phyloP scores from a whole-genome alignment of 1,284 basidiomycete genomes.

The Rhodofomes roseus region DNA sequence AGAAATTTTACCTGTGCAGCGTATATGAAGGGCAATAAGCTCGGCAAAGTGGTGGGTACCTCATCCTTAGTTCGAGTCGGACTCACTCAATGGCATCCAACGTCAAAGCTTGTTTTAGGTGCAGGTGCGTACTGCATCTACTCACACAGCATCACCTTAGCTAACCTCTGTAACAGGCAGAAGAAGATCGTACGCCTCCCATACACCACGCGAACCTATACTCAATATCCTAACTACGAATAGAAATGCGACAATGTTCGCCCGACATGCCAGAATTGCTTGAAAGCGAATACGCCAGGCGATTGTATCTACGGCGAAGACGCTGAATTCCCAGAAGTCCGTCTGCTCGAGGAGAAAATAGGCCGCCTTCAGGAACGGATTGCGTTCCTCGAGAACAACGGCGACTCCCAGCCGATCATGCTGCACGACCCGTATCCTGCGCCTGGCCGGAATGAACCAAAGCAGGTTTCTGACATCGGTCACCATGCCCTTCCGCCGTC shows the following conservation, averaged over 20 bases:
- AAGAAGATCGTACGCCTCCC: background rate
- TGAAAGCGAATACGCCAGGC: conserved; percentile 18
- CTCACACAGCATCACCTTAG: background rate
- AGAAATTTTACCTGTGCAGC: too few relatives aligned
- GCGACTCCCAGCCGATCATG: background rate
- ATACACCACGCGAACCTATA: background rate
- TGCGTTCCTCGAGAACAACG: background rate
- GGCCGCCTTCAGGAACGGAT: background rate
- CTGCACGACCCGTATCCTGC: background rate
- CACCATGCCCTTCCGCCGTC: background rate
- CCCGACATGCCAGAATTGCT: conserved; percentile 26
- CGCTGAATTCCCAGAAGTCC: conserved; percentile 22
- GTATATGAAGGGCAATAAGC: too few relatives aligned
- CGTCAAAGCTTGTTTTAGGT: background rate
- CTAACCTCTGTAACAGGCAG: background rate
- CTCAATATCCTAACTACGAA: background rate
- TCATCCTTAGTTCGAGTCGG: background rate
- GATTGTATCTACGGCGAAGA: conserved; percentile 30
- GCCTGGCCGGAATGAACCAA: background rate
- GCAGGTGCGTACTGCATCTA: background rate
- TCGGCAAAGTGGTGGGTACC: too few relatives aligned
- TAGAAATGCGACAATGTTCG: conserved; percentile 28
- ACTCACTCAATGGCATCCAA: background rate
- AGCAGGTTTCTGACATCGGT: background rate
- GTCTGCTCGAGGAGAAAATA: conserved; percentile 22